Percentiles rank a stretch among this genome's conserved stretches.
Evolutionary conservation across 352 stramenopile species (phyloP).

Genomic region (Phytophthora ramorum): DNA sequence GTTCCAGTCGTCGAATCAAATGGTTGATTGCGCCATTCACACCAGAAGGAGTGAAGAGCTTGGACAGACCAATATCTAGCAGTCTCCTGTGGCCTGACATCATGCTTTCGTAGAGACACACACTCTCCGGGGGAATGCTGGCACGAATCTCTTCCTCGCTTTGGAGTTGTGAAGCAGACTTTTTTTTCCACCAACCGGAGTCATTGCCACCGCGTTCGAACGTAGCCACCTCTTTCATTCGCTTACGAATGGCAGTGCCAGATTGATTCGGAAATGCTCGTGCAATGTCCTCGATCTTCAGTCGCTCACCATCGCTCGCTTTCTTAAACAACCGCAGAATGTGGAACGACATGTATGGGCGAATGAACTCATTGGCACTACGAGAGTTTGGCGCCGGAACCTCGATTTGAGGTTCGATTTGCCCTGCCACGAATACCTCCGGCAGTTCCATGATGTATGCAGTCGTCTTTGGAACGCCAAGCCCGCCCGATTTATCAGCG

Average conservation of each 20-base stretch:
- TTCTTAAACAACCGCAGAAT: constrained; percentile 88
- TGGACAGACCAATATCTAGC: constrained; percentile 82
- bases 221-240: constrained; percentile 87
- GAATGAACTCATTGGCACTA: constrained; percentile 87
- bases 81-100: constrained; percentile 85
- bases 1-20: constrained; percentile 76
- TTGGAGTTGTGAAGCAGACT: constrained; percentile 60
- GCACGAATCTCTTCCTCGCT: constrained; percentile 82
- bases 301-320: constrained; percentile 72
- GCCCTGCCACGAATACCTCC: constrained; percentile 75
- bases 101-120: constrained; percentile 90
- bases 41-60: constrained; percentile 76
- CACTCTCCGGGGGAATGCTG: constrained; percentile 78
- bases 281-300: constrained; percentile 88
- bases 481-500: constrained; percentile 34
- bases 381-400: constrained; percentile 82
- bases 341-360: constrained; percentile 89
- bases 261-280: constrained; percentile 86
- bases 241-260: constrained; percentile 82
- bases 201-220: constrained; percentile 87
- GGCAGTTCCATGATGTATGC: constrained; percentile 83
- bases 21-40: constrained; percentile 79
- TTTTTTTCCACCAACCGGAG: constrained; percentile 88
- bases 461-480: constrained; percentile 63
- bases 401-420: constrained; percentile 87